Evolutionary conservation across 2,329 filamentous ascomycete genomes (phyloP).

Genomic region (Aphanocladium album): DNA sequence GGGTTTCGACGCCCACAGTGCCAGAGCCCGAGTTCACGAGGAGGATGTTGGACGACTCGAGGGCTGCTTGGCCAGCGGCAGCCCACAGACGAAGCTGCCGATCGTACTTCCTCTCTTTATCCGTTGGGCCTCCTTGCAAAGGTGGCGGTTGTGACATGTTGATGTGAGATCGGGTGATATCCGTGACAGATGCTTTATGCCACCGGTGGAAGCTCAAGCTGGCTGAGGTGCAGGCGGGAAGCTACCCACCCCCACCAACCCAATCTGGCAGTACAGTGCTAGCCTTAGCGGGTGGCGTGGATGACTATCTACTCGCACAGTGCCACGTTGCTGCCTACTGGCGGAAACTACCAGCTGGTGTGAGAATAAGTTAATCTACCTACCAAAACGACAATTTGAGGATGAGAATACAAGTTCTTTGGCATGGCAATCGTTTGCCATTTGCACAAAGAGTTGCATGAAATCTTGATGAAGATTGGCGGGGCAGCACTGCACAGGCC

Average conservation of each 20-base stretch:
- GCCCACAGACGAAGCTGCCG: conserved; percentile 94
- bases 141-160: conserved; percentile 27
- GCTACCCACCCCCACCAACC: conserved; percentile 2
- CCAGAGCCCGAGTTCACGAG: conserved; percentile 84
- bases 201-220: background rate
- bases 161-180: background rate
- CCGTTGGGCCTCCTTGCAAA: conserved; percentile 46
- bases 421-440: too few species aligned
- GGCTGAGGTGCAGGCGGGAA: background rate
- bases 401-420: too few species aligned
- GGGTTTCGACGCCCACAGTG: conserved; percentile 79
- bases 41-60: conserved; percentile 88
- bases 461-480: background rate
- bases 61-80: conserved; percentile 79
- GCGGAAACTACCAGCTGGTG: too few species aligned
- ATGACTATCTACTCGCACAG: background rate
- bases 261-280: background rate
- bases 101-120: conserved; percentile 78
- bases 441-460: background rate
- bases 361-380: too few species aligned
- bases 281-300: background rate
- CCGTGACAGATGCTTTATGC: background rate
- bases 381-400: too few species aligned
- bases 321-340: background rate
- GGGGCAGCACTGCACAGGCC: too few species aligned